A percentile compares a stretch with the other conserved stretches of the same genome.
Conservation (phyloP, 2,329 filamentous ascomycete genomes). For the Epichloe aotearoae region DNA sequence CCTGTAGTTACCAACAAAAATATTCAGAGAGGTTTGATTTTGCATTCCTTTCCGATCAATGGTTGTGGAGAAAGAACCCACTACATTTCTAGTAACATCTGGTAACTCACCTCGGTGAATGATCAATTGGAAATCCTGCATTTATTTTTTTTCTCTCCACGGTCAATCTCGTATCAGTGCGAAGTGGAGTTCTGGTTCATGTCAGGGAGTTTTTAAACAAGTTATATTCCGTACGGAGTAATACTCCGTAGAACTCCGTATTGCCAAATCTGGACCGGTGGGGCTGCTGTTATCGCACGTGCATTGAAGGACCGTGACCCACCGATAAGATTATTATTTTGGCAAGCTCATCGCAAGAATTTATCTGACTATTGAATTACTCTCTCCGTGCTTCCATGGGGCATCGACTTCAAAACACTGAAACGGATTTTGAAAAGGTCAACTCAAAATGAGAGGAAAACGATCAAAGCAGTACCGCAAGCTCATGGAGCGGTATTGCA, state of each 20-base stretch:
- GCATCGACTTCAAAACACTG: not conserved
- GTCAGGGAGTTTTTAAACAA: no score
- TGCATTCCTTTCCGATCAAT: no score
- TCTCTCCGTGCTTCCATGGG: not conserved
- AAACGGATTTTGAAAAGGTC: not conserved
- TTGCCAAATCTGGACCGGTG: not conserved
- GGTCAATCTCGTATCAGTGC: not conserved
- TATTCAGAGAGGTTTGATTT: no score
- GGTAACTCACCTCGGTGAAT: no score
- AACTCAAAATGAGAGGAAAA: constrained; percentile 33
- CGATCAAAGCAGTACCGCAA: constrained; percentile 51
- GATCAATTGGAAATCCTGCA: no score
- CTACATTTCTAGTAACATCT: no score
- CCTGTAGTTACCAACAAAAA: no score
- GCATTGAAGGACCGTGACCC: constrained; percentile 7
- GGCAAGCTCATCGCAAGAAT: constrained; percentile 1
- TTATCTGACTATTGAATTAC: not conserved
- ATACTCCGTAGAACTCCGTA: no score
- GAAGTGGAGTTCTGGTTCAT: no score
- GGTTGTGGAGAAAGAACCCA: no score
- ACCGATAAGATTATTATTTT: constrained; percentile 26
- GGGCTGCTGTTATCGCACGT: constrained; percentile 21
- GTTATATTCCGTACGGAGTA: no score
- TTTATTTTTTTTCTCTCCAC: not conserved
- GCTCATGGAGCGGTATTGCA: constrained; percentile 83